Evolutionary conservation across 345 rosid genomes (phyloP).

Genomic region (Mercurialis annua): DNA sequence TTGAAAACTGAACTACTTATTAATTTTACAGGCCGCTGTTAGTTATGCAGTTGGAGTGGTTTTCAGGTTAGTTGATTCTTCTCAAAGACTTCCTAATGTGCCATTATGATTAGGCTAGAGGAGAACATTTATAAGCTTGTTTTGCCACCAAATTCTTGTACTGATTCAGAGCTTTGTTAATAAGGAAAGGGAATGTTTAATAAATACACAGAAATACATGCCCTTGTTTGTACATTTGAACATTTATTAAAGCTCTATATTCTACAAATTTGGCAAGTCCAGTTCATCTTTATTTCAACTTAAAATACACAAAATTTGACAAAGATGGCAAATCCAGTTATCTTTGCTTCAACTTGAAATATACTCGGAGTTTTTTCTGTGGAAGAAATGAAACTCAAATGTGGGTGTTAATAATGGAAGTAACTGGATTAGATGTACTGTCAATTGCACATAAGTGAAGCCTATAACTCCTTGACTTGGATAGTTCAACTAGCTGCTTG

Average conservation of each 20-base stretch:
- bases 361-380: background rate
- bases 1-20: slow-evolving; percentile 17
- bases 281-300: background rate
- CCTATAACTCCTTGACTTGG: slow-evolving; percentile 5
- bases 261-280: background rate
- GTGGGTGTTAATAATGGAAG: background rate
- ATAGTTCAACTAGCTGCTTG: background rate
- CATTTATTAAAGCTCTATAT: background rate
- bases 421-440: background rate
- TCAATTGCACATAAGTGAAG: background rate
- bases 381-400: background rate
- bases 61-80: slow-evolving; percentile 60
- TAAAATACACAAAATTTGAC: background rate
- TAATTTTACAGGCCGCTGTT: slow-evolving; percentile 61
- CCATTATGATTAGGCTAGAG: background rate
- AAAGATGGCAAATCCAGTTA: background rate
- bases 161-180: background rate
- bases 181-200: background rate
- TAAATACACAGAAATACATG: background rate
- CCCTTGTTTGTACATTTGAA: background rate
- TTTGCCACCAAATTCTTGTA: background rate
- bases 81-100: slow-evolving; percentile 5
- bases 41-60: slow-evolving; percentile 82
- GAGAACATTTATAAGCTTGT: slow-evolving; percentile 4
- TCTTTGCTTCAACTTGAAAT: background rate